phyloP scores from a whole-genome alignment of 73 alveolate genomes.

The Paramecium tetraurelia region DNA sequence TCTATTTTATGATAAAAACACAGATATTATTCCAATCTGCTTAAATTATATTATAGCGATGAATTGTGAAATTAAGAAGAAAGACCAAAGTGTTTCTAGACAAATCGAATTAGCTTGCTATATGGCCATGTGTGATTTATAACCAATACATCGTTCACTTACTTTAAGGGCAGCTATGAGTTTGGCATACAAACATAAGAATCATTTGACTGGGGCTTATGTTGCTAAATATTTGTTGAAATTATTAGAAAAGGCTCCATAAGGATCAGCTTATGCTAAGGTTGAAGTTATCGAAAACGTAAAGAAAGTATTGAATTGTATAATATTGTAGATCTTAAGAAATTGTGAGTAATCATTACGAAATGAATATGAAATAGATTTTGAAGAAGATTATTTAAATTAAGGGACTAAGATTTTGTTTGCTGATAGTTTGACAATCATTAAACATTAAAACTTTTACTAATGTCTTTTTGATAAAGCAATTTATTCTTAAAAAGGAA shows the following conservation, averaged over 20 bases:
- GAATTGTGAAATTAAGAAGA: conserved; percentile 45
- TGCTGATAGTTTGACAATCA: not conserved
- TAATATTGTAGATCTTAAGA: not conserved
- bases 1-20: not conserved
- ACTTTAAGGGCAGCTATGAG: conserved; percentile 56
- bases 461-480: not conserved
- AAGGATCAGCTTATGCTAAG: conserved; percentile 16
- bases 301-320: not conserved
- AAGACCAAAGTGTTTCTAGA: conserved; percentile 1
- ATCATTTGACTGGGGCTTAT: conserved; percentile 5
- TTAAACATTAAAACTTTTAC: not conserved
- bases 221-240: conserved; percentile 16
- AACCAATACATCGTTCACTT: conserved; percentile 35
- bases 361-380: conserved; percentile 12
- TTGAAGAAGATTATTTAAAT: conserved; percentile 38
- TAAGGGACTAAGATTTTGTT: not conserved
- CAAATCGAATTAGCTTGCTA: conserved; percentile 43
- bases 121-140: conserved; percentile 59
- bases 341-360: conserved; percentile 18
- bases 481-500: not conserved
- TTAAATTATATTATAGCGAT: conserved; percentile 57
- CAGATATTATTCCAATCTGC: conserved; percentile 30
- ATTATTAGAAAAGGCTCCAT: conserved; percentile 31
- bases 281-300: conserved; percentile 49
- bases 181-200: conserved; percentile 55